These are phyloP conservation scores for Cinnamomum chago DNA, from an alignment of 164 flowering plant species.

Conservation along the genomic window DNA sequence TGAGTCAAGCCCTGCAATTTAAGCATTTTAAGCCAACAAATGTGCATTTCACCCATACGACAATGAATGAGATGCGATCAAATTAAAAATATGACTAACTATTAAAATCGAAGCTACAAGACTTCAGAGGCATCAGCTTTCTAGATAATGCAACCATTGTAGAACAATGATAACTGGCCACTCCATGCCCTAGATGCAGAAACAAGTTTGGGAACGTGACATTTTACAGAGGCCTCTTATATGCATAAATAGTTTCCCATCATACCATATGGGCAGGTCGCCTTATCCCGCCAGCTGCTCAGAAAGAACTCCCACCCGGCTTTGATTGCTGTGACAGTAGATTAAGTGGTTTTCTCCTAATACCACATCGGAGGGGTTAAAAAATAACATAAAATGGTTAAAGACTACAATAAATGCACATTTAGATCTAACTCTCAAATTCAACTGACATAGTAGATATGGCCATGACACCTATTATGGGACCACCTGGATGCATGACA, in stretches of 20 bases:
- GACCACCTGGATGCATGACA: too few species aligned
- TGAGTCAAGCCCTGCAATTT: not conserved
- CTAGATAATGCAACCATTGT: slow-evolving; percentile 6
- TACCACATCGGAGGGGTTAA: slow-evolving; percentile 36
- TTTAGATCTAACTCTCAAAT: not conserved
- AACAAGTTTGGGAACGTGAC: slow-evolving; percentile 10
- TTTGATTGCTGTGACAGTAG: slow-evolving; percentile 56
- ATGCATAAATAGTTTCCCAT: slow-evolving; percentile 52
- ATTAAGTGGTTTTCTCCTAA: slow-evolving; percentile 40
- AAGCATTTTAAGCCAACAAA: not conserved
- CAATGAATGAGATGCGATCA: not conserved
- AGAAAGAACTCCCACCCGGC: slow-evolving; percentile 53
- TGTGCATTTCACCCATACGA: not conserved
- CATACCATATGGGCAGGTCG: slow-evolving; percentile 34
- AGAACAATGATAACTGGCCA: slow-evolving; percentile 5
- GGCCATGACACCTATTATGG: too few species aligned
- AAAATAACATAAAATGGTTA: slow-evolving; percentile 17
- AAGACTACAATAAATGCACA: slow-evolving; percentile 11
- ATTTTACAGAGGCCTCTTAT: slow-evolving; percentile 31
- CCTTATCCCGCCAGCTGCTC: slow-evolving; percentile 40
- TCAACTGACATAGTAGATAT: too few species aligned
- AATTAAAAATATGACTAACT: not conserved
- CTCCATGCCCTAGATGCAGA: slow-evolving; percentile 15
- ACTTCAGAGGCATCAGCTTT: not conserved
- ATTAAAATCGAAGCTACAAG: not conserved